Conservation (phyloP, 2,329 filamentous ascomycete species). For the Cordyceps javanica region DNA sequence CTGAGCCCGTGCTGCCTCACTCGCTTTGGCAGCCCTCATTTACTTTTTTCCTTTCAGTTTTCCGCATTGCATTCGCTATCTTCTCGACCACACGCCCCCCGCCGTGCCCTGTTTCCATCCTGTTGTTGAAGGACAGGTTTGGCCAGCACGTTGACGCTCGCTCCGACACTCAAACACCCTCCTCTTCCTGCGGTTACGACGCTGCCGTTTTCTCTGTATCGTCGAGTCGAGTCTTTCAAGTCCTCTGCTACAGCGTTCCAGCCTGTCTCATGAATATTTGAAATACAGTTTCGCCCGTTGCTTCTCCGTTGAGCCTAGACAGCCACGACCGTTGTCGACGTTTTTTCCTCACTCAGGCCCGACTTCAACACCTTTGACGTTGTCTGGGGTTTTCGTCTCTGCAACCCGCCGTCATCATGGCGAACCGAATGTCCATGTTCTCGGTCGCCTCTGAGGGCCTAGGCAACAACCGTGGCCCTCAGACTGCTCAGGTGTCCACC, state of each 20-base stretch:
- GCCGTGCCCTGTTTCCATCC: neutral
- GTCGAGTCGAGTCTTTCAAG: neutral
- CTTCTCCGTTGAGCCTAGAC: neutral
- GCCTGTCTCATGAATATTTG: neutral
- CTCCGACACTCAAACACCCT: neutral
- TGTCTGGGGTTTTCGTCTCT: constrained; percentile 24
- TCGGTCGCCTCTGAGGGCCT: constrained; percentile 60
- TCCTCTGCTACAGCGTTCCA: neutral
- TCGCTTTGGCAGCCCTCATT: constrained; percentile 49
- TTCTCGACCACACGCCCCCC: neutral
- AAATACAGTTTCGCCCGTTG: neutral
- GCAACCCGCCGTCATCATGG: constrained; percentile 38
- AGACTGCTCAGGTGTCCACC: constrained; percentile 78
- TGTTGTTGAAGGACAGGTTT: neutral
- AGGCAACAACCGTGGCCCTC: constrained; percentile 53
- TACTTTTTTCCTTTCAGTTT: constrained; percentile 28
- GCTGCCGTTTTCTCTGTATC: neutral
- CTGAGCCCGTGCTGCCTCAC: constrained; percentile 39
- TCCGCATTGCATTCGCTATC: neutral
- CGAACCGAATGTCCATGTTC: constrained; percentile 63
- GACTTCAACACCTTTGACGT: constrained; percentile 28
- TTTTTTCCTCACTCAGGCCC: neutral
- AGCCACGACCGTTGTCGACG: neutral
- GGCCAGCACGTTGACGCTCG: neutral
- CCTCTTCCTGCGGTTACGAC: neutral